Evolutionary conservation across 805 yeast genomes (phyloP).

Genomic region (Yarrowia sp.): DNA sequence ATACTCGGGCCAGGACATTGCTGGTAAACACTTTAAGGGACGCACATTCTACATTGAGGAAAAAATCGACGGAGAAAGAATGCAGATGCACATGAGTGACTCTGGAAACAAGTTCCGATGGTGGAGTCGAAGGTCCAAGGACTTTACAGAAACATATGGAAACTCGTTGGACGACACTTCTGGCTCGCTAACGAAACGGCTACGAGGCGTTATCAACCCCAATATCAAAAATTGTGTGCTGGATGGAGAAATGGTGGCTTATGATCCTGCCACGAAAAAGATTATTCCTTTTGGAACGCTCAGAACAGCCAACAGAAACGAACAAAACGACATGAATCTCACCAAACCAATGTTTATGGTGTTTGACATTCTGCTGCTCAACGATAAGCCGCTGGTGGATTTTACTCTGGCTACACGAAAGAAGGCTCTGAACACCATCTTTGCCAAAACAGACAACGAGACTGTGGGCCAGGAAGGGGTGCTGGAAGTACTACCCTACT

Average conservation of each 20-base stretch:
- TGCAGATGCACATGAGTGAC: conserved; percentile 65
- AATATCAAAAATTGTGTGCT: conserved; percentile 45
- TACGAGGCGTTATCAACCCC: conserved; percentile 41
- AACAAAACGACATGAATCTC: conserved; percentile 39
- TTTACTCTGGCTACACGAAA: conserved; percentile 57
- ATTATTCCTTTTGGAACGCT: conserved; percentile 79
- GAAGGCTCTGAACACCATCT: conserved; percentile 40
- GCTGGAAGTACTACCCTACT: conserved; percentile 36
- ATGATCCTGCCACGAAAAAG: conserved; percentile 51
- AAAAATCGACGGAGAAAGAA: conserved; percentile 90
- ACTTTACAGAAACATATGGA: conserved; percentile 71
- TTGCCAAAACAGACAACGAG: conserved; percentile 28
- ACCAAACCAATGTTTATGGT: conserved; percentile 44
- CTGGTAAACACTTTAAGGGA: conserved; percentile 43
- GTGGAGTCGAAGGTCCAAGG: conserved; percentile 66
- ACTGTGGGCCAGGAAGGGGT: conserved; percentile 43
- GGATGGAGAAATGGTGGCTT: conserved; percentile 94
- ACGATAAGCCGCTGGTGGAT: conserved; percentile 59
- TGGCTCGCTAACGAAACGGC: conserved; percentile 55
- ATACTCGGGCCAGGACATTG: conserved; percentile 49
- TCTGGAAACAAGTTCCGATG: conserved; percentile 47
- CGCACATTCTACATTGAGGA: conserved; percentile 73
- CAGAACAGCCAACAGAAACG: conserved; percentile 63
- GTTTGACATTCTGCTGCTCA: conserved; percentile 70
- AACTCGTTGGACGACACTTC: conserved; percentile 38